Conservation (phyloP, 2,329 filamentous ascomycete genomes). For the Talaromyces sp. region DNA sequence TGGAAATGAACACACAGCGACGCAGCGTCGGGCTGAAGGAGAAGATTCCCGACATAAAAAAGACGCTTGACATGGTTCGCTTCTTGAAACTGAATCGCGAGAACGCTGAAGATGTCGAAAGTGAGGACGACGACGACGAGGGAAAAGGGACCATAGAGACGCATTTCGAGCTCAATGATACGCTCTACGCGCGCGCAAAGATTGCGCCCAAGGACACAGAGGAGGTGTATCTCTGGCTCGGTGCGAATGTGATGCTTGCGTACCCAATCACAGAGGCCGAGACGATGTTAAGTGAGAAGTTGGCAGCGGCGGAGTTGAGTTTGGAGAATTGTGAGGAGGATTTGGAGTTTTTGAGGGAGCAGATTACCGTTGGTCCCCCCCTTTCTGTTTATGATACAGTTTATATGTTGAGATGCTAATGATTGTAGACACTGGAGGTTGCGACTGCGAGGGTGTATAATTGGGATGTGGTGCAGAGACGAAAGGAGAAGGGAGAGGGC, state of each 20-base stretch:
- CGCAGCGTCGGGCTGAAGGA: conserved; percentile 78
- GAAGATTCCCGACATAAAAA: conserved; percentile 95
- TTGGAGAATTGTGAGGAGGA: conserved; percentile 92
- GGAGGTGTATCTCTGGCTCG: conserved; percentile 94
- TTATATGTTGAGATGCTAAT: conserved; percentile 14
- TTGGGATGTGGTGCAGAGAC: conserved; percentile 94
- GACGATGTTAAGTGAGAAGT: conserved; percentile 70
- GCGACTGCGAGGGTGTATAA: conserved; percentile 97
- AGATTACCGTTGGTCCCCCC: conserved; percentile 73
- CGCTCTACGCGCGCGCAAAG: conserved; percentile 82
- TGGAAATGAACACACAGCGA: conserved; percentile 90
- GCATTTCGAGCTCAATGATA: conserved; percentile 95
- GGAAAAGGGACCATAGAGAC: conserved; percentile 61
- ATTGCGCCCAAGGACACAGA: conserved; percentile 68
- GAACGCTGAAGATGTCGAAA: background rate
- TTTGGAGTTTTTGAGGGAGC: conserved; percentile 88
- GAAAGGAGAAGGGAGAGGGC: conserved; percentile 73
- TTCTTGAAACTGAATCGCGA: conserved; percentile 70
- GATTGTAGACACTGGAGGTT: conserved; percentile 83
- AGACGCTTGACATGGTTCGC: conserved; percentile 85
- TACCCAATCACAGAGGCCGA: conserved; percentile 90
- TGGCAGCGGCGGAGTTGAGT: conserved; percentile 74
- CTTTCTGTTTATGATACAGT: background rate
- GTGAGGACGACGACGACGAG: background rate
- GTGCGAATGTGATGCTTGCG: conserved; percentile 95